Evolutionary conservation across 176 grass and related monocot species (phyloP).

Genomic region (Phragmites australis): DNA sequence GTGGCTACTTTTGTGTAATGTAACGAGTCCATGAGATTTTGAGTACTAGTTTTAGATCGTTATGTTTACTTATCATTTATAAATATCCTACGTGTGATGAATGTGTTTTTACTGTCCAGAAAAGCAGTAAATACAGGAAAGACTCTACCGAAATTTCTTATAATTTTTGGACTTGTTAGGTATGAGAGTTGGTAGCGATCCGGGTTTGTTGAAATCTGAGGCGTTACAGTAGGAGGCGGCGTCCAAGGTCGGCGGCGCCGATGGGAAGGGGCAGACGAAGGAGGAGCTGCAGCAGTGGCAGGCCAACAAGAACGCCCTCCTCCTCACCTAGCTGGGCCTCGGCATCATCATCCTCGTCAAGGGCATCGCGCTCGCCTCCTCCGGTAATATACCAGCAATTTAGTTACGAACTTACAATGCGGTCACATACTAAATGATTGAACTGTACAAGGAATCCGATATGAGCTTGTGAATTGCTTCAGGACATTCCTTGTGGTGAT

Average conservation of each 20-base stretch:
- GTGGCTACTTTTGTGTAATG: too few relatives aligned
- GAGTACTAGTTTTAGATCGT: too few relatives aligned
- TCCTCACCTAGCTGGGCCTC: conserved; percentile 81
- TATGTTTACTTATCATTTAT: too few relatives aligned
- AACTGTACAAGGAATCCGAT: too few relatives aligned
- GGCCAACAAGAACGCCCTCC: conserved; percentile 77
- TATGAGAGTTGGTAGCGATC: conserved; percentile 35
- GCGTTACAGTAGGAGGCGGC: not conserved
- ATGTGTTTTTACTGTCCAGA: too few relatives aligned
- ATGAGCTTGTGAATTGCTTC: not conserved
- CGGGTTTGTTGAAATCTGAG: too few relatives aligned
- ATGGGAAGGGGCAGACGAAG: conserved; percentile 43
- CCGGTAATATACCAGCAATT: conserved; percentile 50
- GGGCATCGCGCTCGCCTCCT: conserved; percentile 77
- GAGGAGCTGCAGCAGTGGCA: conserved; percentile 55
- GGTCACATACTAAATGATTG: too few relatives aligned
- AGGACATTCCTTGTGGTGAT: not conserved
- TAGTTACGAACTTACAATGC: not conserved
- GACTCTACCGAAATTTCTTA: too few relatives aligned
- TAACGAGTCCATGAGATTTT: too few relatives aligned
- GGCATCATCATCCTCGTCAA: conserved; percentile 76
- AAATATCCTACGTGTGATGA: too few relatives aligned
- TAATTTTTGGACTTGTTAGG: too few relatives aligned
- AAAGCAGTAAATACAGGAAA: too few relatives aligned
- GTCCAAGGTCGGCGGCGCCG: not conserved